Evolutionary conservation across 225 moss, liverwort and hornwort genomes (phyloP).

Genomic region (Pleurozium schreberi): DNA sequence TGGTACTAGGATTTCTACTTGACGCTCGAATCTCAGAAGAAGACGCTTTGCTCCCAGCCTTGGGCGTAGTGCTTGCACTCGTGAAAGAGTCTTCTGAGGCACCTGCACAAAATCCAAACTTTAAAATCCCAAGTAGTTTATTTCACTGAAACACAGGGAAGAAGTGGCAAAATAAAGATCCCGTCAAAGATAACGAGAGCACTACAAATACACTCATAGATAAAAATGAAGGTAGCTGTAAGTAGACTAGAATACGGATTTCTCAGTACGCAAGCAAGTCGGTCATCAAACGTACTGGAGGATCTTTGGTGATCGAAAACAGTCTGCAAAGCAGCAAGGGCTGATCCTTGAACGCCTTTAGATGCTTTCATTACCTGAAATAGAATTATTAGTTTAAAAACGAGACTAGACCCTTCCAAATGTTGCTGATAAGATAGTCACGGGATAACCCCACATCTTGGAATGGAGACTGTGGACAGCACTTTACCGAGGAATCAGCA

Average conservation of each 20-base stretch:
- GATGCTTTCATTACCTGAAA: constrained; percentile 55
- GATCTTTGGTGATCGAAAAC: constrained; percentile 69
- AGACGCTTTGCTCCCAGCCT: constrained; percentile 22
- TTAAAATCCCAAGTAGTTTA: background rate
- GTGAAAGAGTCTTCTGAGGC: constrained; percentile 38
- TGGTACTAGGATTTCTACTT: constrained; percentile 16
- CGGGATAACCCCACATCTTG: background rate
- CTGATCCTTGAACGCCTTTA: constrained; percentile 68
- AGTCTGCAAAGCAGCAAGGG: constrained; percentile 43
- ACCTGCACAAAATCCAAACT: constrained; percentile 10
- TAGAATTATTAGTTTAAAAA: background rate
- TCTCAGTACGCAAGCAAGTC: background rate
- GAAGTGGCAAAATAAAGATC: background rate
- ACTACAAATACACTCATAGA: background rate
- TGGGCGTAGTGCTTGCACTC: constrained; percentile 24
- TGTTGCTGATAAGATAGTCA: background rate
- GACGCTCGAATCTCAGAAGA: constrained; percentile 21
- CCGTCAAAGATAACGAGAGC: background rate
- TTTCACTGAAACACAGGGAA: background rate
- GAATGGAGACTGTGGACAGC: background rate
- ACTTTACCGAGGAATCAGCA: background rate
- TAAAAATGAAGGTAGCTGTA: background rate
- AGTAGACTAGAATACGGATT: background rate
- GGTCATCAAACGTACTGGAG: constrained; percentile 25
- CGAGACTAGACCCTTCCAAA: background rate